These are phyloP conservation scores for Ganoderma sinense DNA, from an alignment of 1,284 basidiomycete species.

Conservation along the genomic window DNA sequence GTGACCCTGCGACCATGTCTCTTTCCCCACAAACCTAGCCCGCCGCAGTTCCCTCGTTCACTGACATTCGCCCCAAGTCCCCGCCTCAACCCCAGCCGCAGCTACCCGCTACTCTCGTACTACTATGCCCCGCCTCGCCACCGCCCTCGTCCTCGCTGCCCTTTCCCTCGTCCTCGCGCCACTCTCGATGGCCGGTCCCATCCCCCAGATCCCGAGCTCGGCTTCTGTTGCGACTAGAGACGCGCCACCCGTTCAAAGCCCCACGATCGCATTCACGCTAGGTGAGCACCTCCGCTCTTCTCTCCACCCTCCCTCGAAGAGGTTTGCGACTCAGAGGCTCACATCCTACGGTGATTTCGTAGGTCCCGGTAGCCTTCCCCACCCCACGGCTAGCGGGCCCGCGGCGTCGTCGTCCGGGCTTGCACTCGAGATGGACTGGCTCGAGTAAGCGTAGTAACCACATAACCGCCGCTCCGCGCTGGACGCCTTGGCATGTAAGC, in stretches of 20 bases:
- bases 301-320: neutral
- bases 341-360: neutral
- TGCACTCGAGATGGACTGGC: slow-evolving; percentile 22
- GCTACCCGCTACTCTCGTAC: neutral
- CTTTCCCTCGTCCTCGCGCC: slow-evolving; percentile 21
- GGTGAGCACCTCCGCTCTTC: slow-evolving; percentile 2
- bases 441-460: slow-evolving; percentile 5
- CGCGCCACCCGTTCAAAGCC: neutral
- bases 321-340: neutral
- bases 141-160: slow-evolving; percentile 13
- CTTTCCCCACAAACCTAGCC: neutral
- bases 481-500: neutral
- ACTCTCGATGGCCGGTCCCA: slow-evolving; percentile 17
- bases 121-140: slow-evolving; percentile 10
- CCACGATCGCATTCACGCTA: slow-evolving; percentile 12
- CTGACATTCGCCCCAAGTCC: neutral
- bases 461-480: neutral
- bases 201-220: neutral
- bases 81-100: neutral
- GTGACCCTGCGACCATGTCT: neutral
- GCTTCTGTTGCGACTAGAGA: neutral
- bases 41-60: neutral
- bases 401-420: neutral
- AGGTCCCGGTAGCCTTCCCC: slow-evolving; percentile 2
- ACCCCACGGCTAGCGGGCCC: neutral